phyloP scores from a whole-genome alignment of 164 flowering plant genomes.

The Vitis rupestris region DNA sequence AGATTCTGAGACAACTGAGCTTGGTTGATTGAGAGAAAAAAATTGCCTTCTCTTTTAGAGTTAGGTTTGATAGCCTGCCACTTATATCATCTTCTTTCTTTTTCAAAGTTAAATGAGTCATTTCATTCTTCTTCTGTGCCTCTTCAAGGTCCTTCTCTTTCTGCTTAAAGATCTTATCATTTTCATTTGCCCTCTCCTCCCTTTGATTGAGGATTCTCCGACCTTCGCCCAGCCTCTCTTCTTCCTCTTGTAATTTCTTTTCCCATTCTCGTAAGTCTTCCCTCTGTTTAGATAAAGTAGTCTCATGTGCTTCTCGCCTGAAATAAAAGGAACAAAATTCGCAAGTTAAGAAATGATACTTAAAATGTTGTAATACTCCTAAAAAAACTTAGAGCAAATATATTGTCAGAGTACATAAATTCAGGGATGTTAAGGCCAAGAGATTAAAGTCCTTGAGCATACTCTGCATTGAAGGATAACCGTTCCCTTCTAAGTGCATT shows the following conservation, averaged over 20 bases:
- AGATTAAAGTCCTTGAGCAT: not conserved
- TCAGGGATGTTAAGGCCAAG: not conserved
- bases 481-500: slow-evolving; percentile 65
- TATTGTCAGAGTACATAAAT: not conserved
- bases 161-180: slow-evolving; percentile 49
- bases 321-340: slow-evolving; percentile 4
- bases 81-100: slow-evolving; percentile 65
- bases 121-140: slow-evolving; percentile 54
- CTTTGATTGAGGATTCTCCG: slow-evolving; percentile 65
- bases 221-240: slow-evolving; percentile 71
- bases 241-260: slow-evolving; percentile 66
- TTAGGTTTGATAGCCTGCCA: slow-evolving; percentile 38
- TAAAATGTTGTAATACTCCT: not conserved
- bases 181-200: slow-evolving; percentile 79
- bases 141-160: slow-evolving; percentile 73
- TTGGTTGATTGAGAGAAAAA: slow-evolving; percentile 2
- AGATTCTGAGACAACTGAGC: not conserved
- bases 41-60: slow-evolving; percentile 57
- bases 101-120: slow-evolving; percentile 33
- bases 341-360: not conserved
- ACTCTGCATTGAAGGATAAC: slow-evolving; percentile 74
- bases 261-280: slow-evolving; percentile 93
- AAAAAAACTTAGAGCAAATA: not conserved
- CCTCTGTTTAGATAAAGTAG: slow-evolving; percentile 52
- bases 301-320: slow-evolving; percentile 78